Evolutionary conservation across 768 basidiomycete genomes (phyloP).

Genomic region (Russula sp.): DNA sequence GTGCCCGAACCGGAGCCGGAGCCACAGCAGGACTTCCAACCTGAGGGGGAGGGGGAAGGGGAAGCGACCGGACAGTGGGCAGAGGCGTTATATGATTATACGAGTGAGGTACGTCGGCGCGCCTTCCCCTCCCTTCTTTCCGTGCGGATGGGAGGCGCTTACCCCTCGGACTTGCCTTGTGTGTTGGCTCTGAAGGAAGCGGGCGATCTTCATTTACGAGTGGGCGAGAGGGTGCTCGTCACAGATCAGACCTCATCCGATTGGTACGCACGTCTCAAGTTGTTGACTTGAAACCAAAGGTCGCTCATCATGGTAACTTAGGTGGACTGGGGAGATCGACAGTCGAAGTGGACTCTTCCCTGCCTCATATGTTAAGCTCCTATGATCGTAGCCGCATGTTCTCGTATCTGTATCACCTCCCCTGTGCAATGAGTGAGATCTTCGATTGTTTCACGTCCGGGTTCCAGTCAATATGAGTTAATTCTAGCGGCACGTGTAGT

Average conservation of each 20-base stretch:
- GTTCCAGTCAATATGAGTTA: neutral
- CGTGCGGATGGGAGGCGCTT: neutral
- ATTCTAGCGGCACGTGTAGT: constrained; percentile 2
- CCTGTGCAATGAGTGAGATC: neutral
- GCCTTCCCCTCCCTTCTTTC: neutral
- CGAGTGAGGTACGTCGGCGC: constrained; percentile 44
- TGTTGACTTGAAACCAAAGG: neutral
- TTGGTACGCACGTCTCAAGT: constrained; percentile 45
- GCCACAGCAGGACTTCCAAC: constrained; percentile 10
- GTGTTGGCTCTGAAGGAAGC: constrained; percentile 46
- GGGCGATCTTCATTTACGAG: constrained; percentile 56
- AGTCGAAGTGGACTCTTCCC: constrained; percentile 23
- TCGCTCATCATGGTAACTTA: constrained; percentile 3
- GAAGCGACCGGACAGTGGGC: constrained; percentile 61
- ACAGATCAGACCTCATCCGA: constrained; percentile 65
- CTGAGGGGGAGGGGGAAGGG: constrained; percentile 34
- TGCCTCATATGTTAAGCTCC: constrained; percentile 17
- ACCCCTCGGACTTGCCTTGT: neutral
- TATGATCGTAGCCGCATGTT: constrained; percentile 6
- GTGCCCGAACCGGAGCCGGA: constrained; percentile 8
- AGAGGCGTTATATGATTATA: constrained; percentile 71
- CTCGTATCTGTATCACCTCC: neutral
- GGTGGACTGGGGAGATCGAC: constrained; percentile 24
- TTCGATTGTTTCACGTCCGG: neutral
- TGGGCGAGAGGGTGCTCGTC: constrained; percentile 54